Evolutionary conservation across 2,329 filamentous ascomycete species (phyloP), one percentile per base, ranked within the genome.

Genomic region (Davidsoniella eucalypti): DNA sequence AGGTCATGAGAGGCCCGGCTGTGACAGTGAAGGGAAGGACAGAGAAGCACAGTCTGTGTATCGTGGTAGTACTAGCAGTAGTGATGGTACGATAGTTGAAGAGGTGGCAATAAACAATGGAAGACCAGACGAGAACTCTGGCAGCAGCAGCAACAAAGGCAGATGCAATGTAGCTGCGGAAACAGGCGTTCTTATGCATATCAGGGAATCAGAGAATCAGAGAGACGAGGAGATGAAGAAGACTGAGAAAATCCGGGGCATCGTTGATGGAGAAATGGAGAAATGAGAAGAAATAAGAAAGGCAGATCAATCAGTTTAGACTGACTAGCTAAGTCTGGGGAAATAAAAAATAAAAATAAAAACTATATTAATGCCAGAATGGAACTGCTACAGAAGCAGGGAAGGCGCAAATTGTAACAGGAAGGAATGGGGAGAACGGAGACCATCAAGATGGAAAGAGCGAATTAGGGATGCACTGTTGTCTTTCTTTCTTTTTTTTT

Each of bases 281-380:
- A 47, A 37, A 47, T 36, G 26, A 51, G 49, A 46, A 23, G 6
- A 51, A 46, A 23, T 9, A 17, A 46, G 44, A 46, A 46, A 46
- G 41, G 39, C 16, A 41, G 39, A 69, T 33, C 16, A 47, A 17
- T 26, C 16, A 47, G 21, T 23, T 23, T 23, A 23, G 5, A 23
- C 21, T 23, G 1, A 23, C 21, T 23, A 23, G 45, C 3, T 5
- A 47, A 38, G 33, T 23, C 45, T 47, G 45, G 45, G 45, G 45
- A 38, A 47, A 23, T 23, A 23, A 23, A 23, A 23, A 23, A 23
- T 5, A 23, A 23, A 18, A 18, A 18, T 23, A 23, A 23, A 23
- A 23, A 23, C 5, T 5, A 23, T 5, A 23, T 23, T 5, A 23
- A 23, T 23, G 21, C 21, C 21, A 23, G 21, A 23, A 23, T 23